Percentiles rank a stretch among this genome's conserved stretches.
phyloP scores from a whole-genome alignment of 352 stramenopile species.

The Globisporangium yorkense region DNA sequence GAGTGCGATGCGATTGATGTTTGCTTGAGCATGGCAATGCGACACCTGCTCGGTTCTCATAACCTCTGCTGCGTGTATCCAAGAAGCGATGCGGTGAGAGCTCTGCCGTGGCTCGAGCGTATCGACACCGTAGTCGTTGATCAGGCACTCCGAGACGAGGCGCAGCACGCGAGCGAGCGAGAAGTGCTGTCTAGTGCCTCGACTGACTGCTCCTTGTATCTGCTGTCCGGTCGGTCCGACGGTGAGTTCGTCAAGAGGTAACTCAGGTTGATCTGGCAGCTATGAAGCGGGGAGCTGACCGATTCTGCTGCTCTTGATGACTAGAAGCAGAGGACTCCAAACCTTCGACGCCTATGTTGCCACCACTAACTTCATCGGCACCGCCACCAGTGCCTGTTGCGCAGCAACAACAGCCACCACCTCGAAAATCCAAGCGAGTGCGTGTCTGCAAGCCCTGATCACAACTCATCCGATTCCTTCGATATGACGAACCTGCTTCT shows the following conservation, averaged over 20 bases:
- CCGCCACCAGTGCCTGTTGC: not conserved
- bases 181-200: constrained; percentile 23
- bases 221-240: constrained; percentile 24
- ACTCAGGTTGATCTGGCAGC: not conserved
- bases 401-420: not conserved
- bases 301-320: not conserved
- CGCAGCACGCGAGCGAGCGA: constrained; percentile 33
- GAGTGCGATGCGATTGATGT: not conserved
- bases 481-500: not conserved
- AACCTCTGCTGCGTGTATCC: no score
- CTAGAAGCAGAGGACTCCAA: not conserved
- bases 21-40: not conserved
- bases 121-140: constrained; percentile 42
- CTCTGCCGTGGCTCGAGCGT: constrained; percentile 41
- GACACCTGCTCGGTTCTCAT: not conserved
- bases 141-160: constrained; percentile 33
- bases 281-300: not conserved
- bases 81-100: constrained; percentile 29
- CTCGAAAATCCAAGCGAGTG: constrained; percentile 14
- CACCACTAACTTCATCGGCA: not conserved
- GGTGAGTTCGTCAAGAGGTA: constrained; percentile 1
- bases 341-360: not conserved
- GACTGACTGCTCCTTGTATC: constrained; percentile 29
- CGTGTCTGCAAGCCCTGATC: not conserved
- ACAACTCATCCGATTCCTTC: not conserved